Percentiles rank a stretch among this genome's conserved stretches.
Evolutionary conservation across 2,329 filamentous ascomycete genomes (phyloP).

Genomic region (Aspergillus fischeri): DNA sequence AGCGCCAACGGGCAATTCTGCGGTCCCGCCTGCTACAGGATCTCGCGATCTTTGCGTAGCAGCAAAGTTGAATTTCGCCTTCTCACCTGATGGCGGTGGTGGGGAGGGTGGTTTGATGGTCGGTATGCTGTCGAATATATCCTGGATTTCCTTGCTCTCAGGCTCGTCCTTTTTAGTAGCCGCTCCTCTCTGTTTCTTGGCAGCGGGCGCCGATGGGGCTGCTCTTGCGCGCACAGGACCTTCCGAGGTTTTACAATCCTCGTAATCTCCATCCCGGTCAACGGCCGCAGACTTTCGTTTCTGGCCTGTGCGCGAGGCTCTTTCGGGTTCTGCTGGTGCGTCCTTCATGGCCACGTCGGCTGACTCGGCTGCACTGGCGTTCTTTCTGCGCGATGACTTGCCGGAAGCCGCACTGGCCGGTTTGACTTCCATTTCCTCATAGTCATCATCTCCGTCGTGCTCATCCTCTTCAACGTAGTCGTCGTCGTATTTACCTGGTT

Average conservation of each 20-base stretch:
- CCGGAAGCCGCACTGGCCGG: slow-evolving; percentile 53
- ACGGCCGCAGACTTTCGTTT: slow-evolving; percentile 58
- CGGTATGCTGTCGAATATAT: slow-evolving; percentile 83
- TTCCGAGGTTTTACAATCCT: slow-evolving; percentile 61
- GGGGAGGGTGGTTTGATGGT: slow-evolving; percentile 79
- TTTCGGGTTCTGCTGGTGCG: slow-evolving; percentile 42
- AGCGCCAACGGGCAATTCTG: slow-evolving; percentile 73
- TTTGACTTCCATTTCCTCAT: slow-evolving; percentile 59
- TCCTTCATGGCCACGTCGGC: slow-evolving; percentile 54
- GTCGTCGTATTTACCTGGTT: slow-evolving; percentile 58
- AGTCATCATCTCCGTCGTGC: slow-evolving; percentile 53
- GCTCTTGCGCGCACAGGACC: slow-evolving; percentile 34
- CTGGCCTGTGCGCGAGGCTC: slow-evolving; percentile 34
- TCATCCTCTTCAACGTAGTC: slow-evolving; percentile 67
- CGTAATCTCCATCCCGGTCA: slow-evolving; percentile 50
- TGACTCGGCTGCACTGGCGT: slow-evolving; percentile 26
- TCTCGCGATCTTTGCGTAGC: slow-evolving; percentile 57
- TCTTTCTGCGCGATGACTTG: slow-evolving; percentile 36
- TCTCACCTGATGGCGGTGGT: slow-evolving; percentile 63
- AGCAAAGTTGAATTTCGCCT: slow-evolving; percentile 75
- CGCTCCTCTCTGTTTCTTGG: slow-evolving; percentile 51
- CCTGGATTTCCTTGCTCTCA: slow-evolving; percentile 70
- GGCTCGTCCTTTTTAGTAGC: slow-evolving; percentile 62
- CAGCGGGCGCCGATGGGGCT: slow-evolving; percentile 24
- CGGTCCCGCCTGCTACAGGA: slow-evolving; percentile 59